Conservation (phyloP, 2,329 filamentous ascomycete species). For the Xylariales sp. region DNA sequence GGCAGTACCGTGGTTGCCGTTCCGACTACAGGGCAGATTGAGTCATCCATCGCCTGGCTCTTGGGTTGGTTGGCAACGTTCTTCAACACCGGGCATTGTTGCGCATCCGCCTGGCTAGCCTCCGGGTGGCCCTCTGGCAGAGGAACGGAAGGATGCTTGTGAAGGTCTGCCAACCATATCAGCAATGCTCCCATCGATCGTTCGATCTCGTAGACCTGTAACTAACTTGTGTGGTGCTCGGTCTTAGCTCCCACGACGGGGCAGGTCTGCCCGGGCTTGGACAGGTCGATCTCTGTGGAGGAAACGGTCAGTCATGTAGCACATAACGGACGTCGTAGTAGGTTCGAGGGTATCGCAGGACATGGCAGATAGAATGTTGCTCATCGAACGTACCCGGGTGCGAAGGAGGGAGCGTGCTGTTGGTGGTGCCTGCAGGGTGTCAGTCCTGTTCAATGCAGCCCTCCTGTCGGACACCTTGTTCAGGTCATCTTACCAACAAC, state of each 20-base stretch:
- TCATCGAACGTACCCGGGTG: constrained; percentile 6
- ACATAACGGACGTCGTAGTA: not conserved
- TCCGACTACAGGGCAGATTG: constrained; percentile 37
- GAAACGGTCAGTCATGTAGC: constrained; percentile 12
- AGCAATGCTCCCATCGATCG: not conserved
- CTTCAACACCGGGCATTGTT: constrained; percentile 32
- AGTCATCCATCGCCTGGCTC: constrained; percentile 36
- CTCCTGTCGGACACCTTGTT: not conserved
- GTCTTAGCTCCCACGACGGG: constrained; percentile 37
- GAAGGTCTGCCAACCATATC: constrained; percentile 20
- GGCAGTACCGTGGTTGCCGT: constrained; percentile 37
- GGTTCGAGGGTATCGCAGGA: not conserved
- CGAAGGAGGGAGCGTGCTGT: constrained; percentile 7
- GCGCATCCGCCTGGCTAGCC: constrained; percentile 28
- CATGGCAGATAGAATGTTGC: not conserved
- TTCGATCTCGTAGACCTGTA: not conserved
- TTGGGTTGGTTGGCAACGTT: constrained; percentile 31
- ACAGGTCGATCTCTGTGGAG: constrained; percentile 35
- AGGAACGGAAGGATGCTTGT: constrained; percentile 34
- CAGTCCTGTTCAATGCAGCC: not conserved
- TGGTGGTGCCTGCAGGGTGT: constrained; percentile 7
- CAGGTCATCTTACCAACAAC: not conserved
- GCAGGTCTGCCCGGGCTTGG: constrained; percentile 34
- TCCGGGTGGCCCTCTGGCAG: constrained; percentile 21
- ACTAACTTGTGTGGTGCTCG: constrained; percentile 31